Percentiles rank a stretch among this genome's conserved stretches.
Conservation (phyloP, 768 basidiomycete species). For the Pisolithus marmoratus region DNA sequence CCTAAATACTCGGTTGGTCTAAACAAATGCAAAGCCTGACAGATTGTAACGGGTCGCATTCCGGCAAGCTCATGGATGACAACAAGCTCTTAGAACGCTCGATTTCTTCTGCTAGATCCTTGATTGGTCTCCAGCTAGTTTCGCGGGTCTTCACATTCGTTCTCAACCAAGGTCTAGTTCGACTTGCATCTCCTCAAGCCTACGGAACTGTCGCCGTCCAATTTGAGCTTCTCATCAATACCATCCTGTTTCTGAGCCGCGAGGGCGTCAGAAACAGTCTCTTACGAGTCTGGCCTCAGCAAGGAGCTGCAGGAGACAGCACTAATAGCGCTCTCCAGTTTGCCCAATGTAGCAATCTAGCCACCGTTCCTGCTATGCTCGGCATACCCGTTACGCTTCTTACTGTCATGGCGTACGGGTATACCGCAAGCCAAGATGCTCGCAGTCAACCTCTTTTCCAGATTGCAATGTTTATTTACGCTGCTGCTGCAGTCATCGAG, state of each 20-base stretch:
- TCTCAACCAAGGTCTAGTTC: conserved; percentile 83
- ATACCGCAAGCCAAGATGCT: conserved; percentile 47
- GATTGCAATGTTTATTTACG: conserved; percentile 62
- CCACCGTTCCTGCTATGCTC: conserved; percentile 60
- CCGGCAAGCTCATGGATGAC: conserved; percentile 1
- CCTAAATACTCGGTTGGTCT: background rate
- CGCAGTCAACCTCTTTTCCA: conserved; percentile 60
- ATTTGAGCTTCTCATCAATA: conserved; percentile 86
- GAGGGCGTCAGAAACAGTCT: conserved; percentile 89
- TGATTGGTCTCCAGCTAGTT: conserved; percentile 82
- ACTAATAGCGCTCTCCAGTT: background rate
- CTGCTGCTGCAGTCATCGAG: conserved; percentile 68
- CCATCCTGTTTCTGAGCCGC: conserved; percentile 87
- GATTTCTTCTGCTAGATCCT: conserved; percentile 47
- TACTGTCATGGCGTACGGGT: conserved; percentile 49
- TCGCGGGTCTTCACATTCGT: conserved; percentile 82
- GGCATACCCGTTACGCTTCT: conserved; percentile 61
- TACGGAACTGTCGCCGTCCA: conserved; percentile 92
- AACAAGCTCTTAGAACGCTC: conserved; percentile 21
- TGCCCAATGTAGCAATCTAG: conserved; percentile 37
- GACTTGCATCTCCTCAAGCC: conserved; percentile 75
- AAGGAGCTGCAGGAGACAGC: conserved; percentile 1
- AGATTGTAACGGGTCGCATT: background rate
- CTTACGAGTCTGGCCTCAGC: conserved; percentile 46
- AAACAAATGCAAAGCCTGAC: background rate